A percentile compares a stretch with the other conserved stretches of the same genome.
phyloP scores from a whole-genome alignment of 2,329 filamentous ascomycete genomes.

The Aspergillus ruber region DNA sequence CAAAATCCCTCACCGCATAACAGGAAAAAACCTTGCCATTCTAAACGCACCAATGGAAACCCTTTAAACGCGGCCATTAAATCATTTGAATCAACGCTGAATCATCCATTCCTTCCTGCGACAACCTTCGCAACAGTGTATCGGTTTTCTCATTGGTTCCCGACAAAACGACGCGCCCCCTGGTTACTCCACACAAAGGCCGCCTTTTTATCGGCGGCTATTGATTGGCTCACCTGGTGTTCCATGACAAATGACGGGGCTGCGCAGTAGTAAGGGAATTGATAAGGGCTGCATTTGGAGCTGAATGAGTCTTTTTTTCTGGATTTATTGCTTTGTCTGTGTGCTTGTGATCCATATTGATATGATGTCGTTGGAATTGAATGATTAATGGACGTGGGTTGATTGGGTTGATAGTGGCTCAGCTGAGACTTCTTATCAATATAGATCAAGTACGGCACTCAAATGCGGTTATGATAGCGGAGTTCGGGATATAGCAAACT shows the following conservation, averaged over 20 bases:
- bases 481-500: too few species aligned
- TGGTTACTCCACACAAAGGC: neutral
- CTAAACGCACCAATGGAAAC: too few species aligned
- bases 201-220: neutral
- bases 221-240: neutral
- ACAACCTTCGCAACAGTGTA: too few species aligned
- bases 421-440: too few species aligned
- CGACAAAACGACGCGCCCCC: neutral
- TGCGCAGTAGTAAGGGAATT: neutral
- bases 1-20: constrained; percentile 1
- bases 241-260: neutral
- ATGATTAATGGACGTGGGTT: neutral
- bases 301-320: too few species aligned
- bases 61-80: too few species aligned
- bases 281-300: neutral
- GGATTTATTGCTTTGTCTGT: too few species aligned
- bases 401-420: neutral
- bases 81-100: too few species aligned
- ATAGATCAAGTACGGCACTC: too few species aligned
- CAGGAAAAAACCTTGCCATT: neutral
- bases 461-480: too few species aligned
- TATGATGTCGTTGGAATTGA: neutral
- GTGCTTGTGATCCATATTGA: too few species aligned
- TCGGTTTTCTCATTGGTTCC: neutral
- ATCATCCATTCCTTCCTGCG: too few species aligned